phyloP scores from a whole-genome alignment of 176 grass and related monocot species.

The Cocos nucifera region DNA sequence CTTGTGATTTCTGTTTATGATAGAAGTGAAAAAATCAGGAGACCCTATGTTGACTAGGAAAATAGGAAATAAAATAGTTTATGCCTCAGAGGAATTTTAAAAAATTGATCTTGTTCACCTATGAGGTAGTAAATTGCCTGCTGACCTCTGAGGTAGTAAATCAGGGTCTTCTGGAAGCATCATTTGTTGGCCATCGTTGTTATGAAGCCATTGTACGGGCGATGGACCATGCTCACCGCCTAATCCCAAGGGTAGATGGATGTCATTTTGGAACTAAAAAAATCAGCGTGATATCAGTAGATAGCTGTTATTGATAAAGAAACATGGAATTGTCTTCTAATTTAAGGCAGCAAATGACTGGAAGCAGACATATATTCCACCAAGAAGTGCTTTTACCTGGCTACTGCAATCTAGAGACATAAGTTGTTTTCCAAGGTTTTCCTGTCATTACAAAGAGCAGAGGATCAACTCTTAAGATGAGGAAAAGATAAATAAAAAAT shows the following conservation, averaged over 20 bases:
- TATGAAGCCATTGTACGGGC: slow-evolving; percentile 36
- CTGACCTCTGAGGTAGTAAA: slow-evolving; percentile 60
- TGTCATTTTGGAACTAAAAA: slow-evolving; percentile 45
- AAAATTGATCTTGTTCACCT: no score
- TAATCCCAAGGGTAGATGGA: slow-evolving; percentile 43
- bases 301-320: background rate
- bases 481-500: no score
- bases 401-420: slow-evolving; percentile 47
- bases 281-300: background rate
- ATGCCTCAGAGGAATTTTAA: no score
- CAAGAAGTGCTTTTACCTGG: slow-evolving; percentile 29
- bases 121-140: background rate
- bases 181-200: slow-evolving; percentile 21
- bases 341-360: background rate
- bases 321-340: background rate
- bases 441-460: slow-evolving; percentile 16
- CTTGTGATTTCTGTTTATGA: no score
- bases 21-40: no score
- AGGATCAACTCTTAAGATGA: no score
- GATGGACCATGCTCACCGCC: slow-evolving; percentile 23
- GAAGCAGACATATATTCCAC: background rate
- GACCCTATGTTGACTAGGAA: no score
- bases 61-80: no score
- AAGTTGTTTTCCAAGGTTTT: slow-evolving; percentile 44
- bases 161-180: slow-evolving; percentile 40